Evolutionary conservation across 2,329 filamentous ascomycete species (phyloP), one percentile per base, ranked within the genome.

Genomic region (Sphaerulina musiva): DNA sequence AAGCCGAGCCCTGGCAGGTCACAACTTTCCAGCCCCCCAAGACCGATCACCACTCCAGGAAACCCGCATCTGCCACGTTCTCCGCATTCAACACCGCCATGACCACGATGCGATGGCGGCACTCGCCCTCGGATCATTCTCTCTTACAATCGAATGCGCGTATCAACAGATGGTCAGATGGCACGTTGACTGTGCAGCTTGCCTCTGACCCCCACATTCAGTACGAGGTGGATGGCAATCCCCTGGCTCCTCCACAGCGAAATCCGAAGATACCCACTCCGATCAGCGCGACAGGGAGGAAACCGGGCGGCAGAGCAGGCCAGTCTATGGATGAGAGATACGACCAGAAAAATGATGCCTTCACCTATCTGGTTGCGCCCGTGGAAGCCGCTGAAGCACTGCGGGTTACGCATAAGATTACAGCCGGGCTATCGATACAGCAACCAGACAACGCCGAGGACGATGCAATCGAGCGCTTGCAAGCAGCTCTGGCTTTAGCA

Each of bases 81-180:
- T 80, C 78, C 44, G 76, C 82, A 31, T 85, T 80, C 71, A 78
- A 80, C 51, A 83, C 81, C 9, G 82, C 86, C 32, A 79, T 83
- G 64, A 81, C 82, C 38, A 84, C 85, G 1, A 78, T 87, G 46
- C 83, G 87, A 57, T 88, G 84, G 72, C 82, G 85, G 51, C 81
- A 79, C 64, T 83, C 88, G 54, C 76, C 82, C 8, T 78, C 77
- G n/a, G 73, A 84, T 53, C 85, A 82, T 1, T 78, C 80, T 46
- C 74, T 82, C 57, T 75, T 90, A 10, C 81, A 86, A 66, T 90
- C 86, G 66, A 92, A 92, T 67, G 81, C 87, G 2, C 80, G 84
- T 58, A 74, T 92, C 31, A 81, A 88, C 66, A 80, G 81, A 62
- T 92, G 87, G 87, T 89, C 84, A 57, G 87, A 92, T 65, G 87